These are phyloP conservation scores for Geranium incanum DNA, from an alignment of 441 rosid genomes.

Conservation along the genomic window DNA sequence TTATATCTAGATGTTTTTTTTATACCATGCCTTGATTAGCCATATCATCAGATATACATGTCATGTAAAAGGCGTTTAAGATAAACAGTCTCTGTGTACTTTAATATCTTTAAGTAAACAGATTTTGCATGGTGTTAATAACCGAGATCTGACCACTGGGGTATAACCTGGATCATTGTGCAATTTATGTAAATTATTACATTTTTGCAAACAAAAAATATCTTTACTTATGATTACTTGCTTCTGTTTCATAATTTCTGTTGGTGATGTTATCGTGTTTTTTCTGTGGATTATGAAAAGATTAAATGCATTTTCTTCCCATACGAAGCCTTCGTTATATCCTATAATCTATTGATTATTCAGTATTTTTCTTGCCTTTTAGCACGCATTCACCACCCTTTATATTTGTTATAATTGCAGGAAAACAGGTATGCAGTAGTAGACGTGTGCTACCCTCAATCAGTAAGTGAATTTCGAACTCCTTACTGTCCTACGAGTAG, in stretches of 20 bases:
- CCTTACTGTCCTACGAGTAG: neutral
- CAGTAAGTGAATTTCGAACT: slow-evolving; percentile 41
- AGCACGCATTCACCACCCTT: slow-evolving; percentile 11
- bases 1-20: neutral
- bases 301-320: neutral
- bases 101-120: neutral
- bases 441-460: slow-evolving; percentile 76
- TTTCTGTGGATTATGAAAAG: neutral
- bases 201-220: too few species aligned
- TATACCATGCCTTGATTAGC: neutral
- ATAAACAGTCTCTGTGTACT: too few species aligned
- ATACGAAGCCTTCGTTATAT: neutral
- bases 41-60: neutral
- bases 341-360: neutral
- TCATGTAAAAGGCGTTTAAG: neutral
- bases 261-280: neutral
- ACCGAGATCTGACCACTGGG: neutral
- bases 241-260: neutral
- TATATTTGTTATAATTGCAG: slow-evolving; percentile 32
- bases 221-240: neutral
- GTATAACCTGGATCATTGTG: neutral
- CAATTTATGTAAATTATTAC: too few species aligned
- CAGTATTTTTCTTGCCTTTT: neutral
- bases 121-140: neutral
- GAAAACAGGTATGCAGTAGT: slow-evolving; percentile 83